Base-by-base conservation (phyloP, 148 eudicot species). In the Rhododendron vialii region DNA sequence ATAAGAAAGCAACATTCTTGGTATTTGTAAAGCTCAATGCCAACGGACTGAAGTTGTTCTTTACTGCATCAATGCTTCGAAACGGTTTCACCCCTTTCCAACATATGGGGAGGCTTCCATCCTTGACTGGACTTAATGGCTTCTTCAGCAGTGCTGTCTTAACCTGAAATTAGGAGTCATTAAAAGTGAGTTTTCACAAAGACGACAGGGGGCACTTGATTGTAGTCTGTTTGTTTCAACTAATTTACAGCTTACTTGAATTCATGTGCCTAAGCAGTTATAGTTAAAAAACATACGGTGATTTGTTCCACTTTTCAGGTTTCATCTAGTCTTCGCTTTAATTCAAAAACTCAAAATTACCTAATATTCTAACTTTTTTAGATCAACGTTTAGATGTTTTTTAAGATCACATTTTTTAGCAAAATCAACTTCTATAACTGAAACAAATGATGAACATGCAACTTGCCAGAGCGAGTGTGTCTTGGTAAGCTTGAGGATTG, bases 51-150 rank as follows among this genome's bases (percentile, higher is more conserved):
- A 86, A 86, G 43, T 82, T 22, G 45, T 38, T 63, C 82, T 74
- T 82, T 43, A 86, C 88, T 28, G 80, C 88, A 33, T 74, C 82
- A 5, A 86, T 43, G 59, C 74, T 75, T 57, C 30, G 12, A 35
- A 82, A 75, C 11, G 77, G 85, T 59, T 75, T 82, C 83, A 43
- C 80, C 5, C 82, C 88, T 76, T 82, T 82, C 88, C 88, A 86
- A 47, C 88, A 86, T 5, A 86, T 35, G 7, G 88, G 88, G 41
- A 86, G 85, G 75, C n/a, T 57, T n/a, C 71, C 80, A 75, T 86
- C 88, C 10, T 63, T 59, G 15, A 83, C 69, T 26, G 20, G 55
- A 61, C 65, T 26, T 9, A 81, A 82, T 12, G 82, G 88, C 76
- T 86, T 82, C 38, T 84, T 78, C 26, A 13, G 7, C 57, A 86